A percentile compares a stretch with the other conserved stretches of the same genome.
Evolutionary conservation across 169 alveolate genomes (phyloP).

Genomic region (Hammondia hammondi): DNA sequence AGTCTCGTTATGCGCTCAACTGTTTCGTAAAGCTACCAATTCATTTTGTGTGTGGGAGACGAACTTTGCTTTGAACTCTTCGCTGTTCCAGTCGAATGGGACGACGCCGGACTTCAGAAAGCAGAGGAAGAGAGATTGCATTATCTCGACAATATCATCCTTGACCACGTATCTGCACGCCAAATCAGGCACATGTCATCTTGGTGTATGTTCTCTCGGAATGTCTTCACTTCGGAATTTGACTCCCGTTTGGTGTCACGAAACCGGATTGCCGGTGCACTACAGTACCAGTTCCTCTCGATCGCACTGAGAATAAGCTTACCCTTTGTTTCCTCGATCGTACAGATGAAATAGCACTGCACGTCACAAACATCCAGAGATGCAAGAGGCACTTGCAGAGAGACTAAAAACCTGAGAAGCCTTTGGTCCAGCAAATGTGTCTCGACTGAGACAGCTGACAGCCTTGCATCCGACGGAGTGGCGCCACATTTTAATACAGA

Average conservation of each 20-base stretch:
- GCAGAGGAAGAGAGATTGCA: constrained; percentile 66
- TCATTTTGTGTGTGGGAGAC: neutral
- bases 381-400: neutral
- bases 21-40: neutral
- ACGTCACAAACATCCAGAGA: neutral
- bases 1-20: neutral
- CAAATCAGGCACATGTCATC: neutral
- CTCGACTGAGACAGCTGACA: neutral
- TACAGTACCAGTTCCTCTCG: neutral
- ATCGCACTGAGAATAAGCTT: neutral
- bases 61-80: constrained; percentile 65
- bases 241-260: neutral
- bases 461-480: neutral
- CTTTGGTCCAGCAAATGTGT: neutral
- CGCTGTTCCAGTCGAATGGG: constrained; percentile 64
- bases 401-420: neutral
- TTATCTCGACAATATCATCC: constrained; percentile 62
- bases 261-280: neutral
- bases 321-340: constrained; percentile 72
- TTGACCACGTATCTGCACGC: constrained; percentile 61
- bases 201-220: neutral
- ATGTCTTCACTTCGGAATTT: neutral
- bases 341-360: constrained; percentile 71
- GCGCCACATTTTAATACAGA: neutral
- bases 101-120: constrained; percentile 68